Evolutionary conservation across 202 grass and related monocot genomes (phyloP).

Genomic region (Digitaria exilis): DNA sequence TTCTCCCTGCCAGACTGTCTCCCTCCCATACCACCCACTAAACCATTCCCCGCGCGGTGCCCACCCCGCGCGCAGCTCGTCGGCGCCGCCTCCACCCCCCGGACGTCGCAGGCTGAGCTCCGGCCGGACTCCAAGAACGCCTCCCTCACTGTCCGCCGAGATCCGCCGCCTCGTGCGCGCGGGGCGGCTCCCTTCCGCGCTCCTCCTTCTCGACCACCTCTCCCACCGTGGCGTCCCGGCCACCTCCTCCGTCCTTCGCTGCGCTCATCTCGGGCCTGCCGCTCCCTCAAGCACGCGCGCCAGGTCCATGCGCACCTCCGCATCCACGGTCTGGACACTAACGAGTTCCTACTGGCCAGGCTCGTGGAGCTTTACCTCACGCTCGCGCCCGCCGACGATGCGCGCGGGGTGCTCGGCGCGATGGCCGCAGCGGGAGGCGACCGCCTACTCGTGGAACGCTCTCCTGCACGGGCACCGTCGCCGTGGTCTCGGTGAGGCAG

Average conservation of each 20-base stretch:
- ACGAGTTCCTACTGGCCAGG: slow-evolving; percentile 72
- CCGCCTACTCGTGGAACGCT: slow-evolving; percentile 78
- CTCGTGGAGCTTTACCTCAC: slow-evolving; percentile 73
- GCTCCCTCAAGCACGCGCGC: slow-evolving; percentile 56
- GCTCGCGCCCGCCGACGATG: slow-evolving; percentile 60
- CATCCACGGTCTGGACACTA: slow-evolving; percentile 61
- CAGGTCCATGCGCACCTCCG: slow-evolving; percentile 79
- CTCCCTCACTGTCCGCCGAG: slow-evolving; percentile 56
- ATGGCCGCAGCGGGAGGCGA: slow-evolving; percentile 32
- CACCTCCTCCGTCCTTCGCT: slow-evolving; percentile 68
- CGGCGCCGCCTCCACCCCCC: slow-evolving; percentile 5
- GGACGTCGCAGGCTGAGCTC: slow-evolving; percentile 51
- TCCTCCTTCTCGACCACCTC: slow-evolving; percentile 85
- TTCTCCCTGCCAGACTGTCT: background rate
- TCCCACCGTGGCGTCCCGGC: slow-evolving; percentile 77
- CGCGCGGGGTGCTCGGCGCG: slow-evolving; percentile 51
- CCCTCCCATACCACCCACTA: slow-evolving; percentile 5
- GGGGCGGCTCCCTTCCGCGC: slow-evolving; percentile 57
- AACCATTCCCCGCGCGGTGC: background rate
- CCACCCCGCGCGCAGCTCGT: background rate
- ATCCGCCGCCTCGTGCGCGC: slow-evolving; percentile 58
- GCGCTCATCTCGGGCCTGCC: slow-evolving; percentile 71
- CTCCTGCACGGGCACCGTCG: slow-evolving; percentile 65
- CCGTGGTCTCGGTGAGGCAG: slow-evolving; percentile 53
- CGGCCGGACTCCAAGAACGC: slow-evolving; percentile 82